Evolutionary conservation across 2,329 filamentous ascomycete species (phyloP).

Genomic region (Macroventuria anomochaeta): DNA sequence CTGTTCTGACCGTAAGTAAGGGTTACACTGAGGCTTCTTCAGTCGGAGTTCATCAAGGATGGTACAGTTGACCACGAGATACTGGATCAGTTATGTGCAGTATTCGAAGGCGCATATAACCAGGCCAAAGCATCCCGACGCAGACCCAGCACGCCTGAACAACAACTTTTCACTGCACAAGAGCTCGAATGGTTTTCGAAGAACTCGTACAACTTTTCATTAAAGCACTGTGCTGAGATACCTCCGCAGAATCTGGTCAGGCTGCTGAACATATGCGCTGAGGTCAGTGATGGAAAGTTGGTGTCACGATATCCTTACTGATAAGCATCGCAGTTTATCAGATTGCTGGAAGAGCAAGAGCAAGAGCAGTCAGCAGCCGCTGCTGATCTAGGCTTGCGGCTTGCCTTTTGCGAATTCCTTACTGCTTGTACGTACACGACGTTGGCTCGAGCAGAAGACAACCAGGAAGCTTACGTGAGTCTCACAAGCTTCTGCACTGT

Average conservation of each 20-base stretch:
- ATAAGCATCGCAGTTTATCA: slow-evolving; percentile 47
- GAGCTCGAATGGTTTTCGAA: slow-evolving; percentile 87
- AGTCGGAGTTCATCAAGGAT: slow-evolving; percentile 51
- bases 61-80: slow-evolving; percentile 33
- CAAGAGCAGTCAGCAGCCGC: slow-evolving; percentile 23
- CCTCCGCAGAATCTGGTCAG: slow-evolving; percentile 60
- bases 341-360: slow-evolving; percentile 40
- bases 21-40: slow-evolving; percentile 55
- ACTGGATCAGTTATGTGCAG: slow-evolving; percentile 60
- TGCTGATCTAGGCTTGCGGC: slow-evolving; percentile 63
- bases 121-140: slow-evolving; percentile 54
- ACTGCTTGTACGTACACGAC: slow-evolving; percentile 54
- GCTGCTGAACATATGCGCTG: slow-evolving; percentile 58
- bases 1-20: slow-evolving; percentile 32
- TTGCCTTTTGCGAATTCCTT: slow-evolving; percentile 75
- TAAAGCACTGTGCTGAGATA: slow-evolving; percentile 68
- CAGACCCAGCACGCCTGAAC: slow-evolving; percentile 52
- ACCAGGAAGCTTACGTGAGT: slow-evolving; percentile 49
- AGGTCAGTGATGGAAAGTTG: slow-evolving; percentile 35
- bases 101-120: slow-evolving; percentile 60
- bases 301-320: neutral
- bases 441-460: slow-evolving; percentile 57
- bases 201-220: slow-evolving; percentile 78
- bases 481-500: slow-evolving; percentile 15
- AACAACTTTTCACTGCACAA: slow-evolving; percentile 60